Conservation (phyloP, 345 rosid genomes). For the Salix purpurea region DNA sequence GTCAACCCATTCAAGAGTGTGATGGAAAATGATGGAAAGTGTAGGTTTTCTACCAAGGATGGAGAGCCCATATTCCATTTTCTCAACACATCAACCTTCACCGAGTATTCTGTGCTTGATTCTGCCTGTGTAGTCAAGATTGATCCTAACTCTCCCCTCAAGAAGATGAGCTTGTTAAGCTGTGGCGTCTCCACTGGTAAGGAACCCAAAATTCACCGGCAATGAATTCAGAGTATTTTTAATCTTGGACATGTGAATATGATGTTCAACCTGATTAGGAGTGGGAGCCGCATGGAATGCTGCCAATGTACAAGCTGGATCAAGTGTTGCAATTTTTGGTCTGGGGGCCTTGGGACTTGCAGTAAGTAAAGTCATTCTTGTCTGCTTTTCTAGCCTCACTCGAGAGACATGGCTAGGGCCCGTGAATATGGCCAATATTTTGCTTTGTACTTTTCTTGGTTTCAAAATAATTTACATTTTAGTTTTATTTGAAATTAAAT, state of each 20-base stretch:
- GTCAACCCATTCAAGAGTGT: conserved; percentile 50
- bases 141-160: conserved; percentile 39
- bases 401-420: neutral
- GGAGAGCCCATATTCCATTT: conserved; percentile 55
- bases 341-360: conserved; percentile 71
- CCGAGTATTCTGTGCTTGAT: conserved; percentile 62
- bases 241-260: neutral
- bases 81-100: conserved; percentile 64
- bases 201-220: neutral
- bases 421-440: neutral
- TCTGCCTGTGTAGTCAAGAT: conserved; percentile 55
- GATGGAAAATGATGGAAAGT: conserved; percentile 51
- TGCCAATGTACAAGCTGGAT: conserved; percentile 55
- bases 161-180: conserved; percentile 57
- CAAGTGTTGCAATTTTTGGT: conserved; percentile 59
- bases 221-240: neutral
- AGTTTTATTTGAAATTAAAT: too few relatives aligned
- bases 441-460: neutral
- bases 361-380: conserved; percentile 26
- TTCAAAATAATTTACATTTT: too few relatives aligned
- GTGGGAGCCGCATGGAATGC: conserved; percentile 74
- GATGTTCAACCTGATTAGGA: conserved; percentile 21
- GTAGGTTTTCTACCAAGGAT: conserved; percentile 47
- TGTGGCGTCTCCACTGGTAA: conserved; percentile 71
- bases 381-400: neutral